A percentile compares a stretch with the other conserved stretches of the same genome.
Evolutionary conservation across 768 basidiomycete species (phyloP).

Genomic region (Piloderma croceum): DNA sequence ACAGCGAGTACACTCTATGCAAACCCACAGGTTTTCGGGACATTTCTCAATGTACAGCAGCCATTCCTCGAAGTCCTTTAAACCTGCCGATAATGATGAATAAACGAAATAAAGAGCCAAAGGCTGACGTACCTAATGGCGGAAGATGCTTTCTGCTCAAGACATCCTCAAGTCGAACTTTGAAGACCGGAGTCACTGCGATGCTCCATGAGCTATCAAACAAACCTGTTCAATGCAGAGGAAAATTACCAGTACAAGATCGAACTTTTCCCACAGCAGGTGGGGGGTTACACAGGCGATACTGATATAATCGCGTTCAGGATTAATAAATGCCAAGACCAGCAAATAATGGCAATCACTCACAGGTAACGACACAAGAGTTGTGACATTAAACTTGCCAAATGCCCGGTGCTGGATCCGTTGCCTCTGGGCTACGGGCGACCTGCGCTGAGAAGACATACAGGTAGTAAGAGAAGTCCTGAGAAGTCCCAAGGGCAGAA

Average conservation of each 20-base stretch:
- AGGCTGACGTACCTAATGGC: slow-evolving; percentile 53
- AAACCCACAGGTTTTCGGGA: slow-evolving; percentile 68
- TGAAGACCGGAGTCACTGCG: slow-evolving; percentile 59
- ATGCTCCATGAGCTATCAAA: not conserved
- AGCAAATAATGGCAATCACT: no score
- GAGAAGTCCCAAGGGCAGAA: no score
- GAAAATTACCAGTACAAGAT: slow-evolving; percentile 47
- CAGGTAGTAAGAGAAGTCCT: no score
- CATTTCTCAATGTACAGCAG: slow-evolving; percentile 70
- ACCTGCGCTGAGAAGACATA: no score
- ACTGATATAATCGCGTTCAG: no score
- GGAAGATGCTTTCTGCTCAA: slow-evolving; percentile 73
- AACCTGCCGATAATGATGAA: slow-evolving; percentile 33
- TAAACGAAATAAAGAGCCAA: slow-evolving; percentile 1
- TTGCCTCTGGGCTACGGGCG: no score
- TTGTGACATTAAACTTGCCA: no score
- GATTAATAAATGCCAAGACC: no score
- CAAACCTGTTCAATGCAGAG: slow-evolving; percentile 4
- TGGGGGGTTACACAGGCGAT: slow-evolving; percentile 61
- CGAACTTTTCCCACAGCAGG: slow-evolving; percentile 64
- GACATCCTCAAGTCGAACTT: slow-evolving; percentile 68
- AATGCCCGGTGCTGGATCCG: no score
- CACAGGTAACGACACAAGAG: no score
- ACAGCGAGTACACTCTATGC: not conserved
- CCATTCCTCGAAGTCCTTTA: slow-evolving; percentile 79